phyloP scores from a whole-genome alignment of 2,329 filamentous ascomycete species.

The Fusarium sp. region DNA sequence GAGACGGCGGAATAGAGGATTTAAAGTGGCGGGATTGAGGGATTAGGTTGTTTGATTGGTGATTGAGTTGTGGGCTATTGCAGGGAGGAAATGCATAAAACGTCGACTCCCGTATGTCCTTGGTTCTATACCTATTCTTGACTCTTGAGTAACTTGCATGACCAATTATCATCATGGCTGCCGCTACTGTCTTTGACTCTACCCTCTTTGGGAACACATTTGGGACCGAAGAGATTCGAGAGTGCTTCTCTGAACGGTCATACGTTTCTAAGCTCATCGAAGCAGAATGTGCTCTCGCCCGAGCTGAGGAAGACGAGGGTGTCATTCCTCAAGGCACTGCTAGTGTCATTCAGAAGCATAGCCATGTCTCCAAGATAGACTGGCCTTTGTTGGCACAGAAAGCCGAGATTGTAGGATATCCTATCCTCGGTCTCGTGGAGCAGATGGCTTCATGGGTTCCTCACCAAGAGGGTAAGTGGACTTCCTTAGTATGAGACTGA shows the following conservation, averaged over 20 bases:
- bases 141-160: not conserved
- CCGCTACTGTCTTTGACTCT: slow-evolving; percentile 56
- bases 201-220: slow-evolving; percentile 65
- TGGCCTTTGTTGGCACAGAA: slow-evolving; percentile 51
- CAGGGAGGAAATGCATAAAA: slow-evolving; percentile 15
- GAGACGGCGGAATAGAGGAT: not conserved
- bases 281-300: slow-evolving; percentile 64
- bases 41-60: not conserved
- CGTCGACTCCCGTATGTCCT: not conserved
- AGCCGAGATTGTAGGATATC: slow-evolving; percentile 67
- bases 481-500: not conserved
- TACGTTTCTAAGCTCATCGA: slow-evolving; percentile 63
- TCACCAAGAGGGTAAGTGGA: slow-evolving; percentile 6
- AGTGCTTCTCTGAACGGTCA: slow-evolving; percentile 63
- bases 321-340: slow-evolving; percentile 59
- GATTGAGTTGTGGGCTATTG: not conserved
- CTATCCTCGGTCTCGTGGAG: slow-evolving; percentile 63
- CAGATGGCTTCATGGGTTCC: slow-evolving; percentile 49
- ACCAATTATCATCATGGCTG: slow-evolving; percentile 14
- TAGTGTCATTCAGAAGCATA: slow-evolving; percentile 51
- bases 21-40: not conserved
- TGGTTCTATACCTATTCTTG: not conserved
- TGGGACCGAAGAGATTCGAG: slow-evolving; percentile 64
- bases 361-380: slow-evolving; percentile 42
- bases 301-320: slow-evolving; percentile 61